Evolutionary conservation across 306 rosid genomes (phyloP).

Genomic region (Vicia faba): DNA sequence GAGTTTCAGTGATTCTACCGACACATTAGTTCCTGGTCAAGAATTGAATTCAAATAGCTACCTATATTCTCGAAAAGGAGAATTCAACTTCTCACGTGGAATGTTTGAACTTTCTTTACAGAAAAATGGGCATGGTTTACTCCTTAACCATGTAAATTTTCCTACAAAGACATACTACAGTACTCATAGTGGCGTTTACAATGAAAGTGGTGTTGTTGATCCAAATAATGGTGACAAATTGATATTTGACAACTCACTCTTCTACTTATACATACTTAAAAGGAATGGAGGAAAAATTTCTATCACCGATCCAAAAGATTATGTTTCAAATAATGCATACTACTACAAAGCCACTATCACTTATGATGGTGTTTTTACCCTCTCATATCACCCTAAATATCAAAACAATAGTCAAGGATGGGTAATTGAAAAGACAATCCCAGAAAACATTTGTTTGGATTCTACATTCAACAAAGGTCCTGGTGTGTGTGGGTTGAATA

Average conservation of each 20-base stretch:
- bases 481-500: slow-evolving; percentile 56
- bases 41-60: background rate
- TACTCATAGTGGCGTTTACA: slow-evolving; percentile 25
- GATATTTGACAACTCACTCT: slow-evolving; percentile 38
- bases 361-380: slow-evolving; percentile 51
- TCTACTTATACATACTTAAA: slow-evolving; percentile 36
- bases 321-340: background rate
- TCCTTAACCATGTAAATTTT: slow-evolving; percentile 37
- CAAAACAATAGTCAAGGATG: slow-evolving; percentile 15
- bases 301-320: background rate
- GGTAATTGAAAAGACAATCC: slow-evolving; percentile 4
- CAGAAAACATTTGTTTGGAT: slow-evolving; percentile 38
- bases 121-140: slow-evolving; percentile 44
- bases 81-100: slow-evolving; percentile 44
- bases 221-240: slow-evolving; percentile 43
- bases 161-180: slow-evolving; percentile 11
- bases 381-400: slow-evolving; percentile 38
- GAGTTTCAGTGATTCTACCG: slow-evolving; percentile 43
- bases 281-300: slow-evolving; percentile 1
- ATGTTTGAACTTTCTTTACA: slow-evolving; percentile 42
- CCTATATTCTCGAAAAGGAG: slow-evolving; percentile 13
- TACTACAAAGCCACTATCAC: slow-evolving; percentile 51
- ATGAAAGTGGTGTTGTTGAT: background rate
- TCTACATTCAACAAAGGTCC: background rate
- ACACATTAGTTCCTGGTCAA: slow-evolving; percentile 53